phyloP scores from a whole-genome alignment of 1,139 yeast genomes.

The Yamadazyma oceani region DNA sequence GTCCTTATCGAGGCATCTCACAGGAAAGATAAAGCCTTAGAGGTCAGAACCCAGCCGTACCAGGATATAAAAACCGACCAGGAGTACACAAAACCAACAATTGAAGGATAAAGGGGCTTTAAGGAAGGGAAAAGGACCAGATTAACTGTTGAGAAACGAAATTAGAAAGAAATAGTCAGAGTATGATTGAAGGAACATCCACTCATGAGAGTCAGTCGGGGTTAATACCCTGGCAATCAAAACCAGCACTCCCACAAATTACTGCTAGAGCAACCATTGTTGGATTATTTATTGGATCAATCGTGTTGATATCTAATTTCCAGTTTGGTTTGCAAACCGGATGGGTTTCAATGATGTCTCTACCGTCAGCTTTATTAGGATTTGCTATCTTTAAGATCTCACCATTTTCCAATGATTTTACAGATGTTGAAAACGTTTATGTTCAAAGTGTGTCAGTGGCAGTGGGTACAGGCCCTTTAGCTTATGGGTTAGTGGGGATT shows the following conservation, averaged over 20 bases:
- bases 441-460: slow-evolving; percentile 94
- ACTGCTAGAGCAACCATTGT: slow-evolving; percentile 71
- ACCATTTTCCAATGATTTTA: slow-evolving; percentile 51
- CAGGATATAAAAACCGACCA: too few relatives aligned
- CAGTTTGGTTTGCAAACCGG: slow-evolving; percentile 97
- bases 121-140: too few relatives aligned
- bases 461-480: slow-evolving; percentile 95
- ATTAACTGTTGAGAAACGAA: too few relatives aligned
- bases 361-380: slow-evolving; percentile 89
- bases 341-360: slow-evolving; percentile 99
- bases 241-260: slow-evolving; percentile 55
- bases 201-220: too few relatives aligned
- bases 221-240: slow-evolving; percentile 25
- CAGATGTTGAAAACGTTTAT: slow-evolving; percentile 91
- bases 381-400: slow-evolving; percentile 73
- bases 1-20: too few relatives aligned
- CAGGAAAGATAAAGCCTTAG: too few relatives aligned
- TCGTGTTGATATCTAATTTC: slow-evolving; percentile 83
- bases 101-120: too few relatives aligned
- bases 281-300: slow-evolving; percentile 76
- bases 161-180: too few relatives aligned
- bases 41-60: too few relatives aligned
- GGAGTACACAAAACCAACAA: too few relatives aligned
- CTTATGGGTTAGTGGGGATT: slow-evolving; percentile 95
- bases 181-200: too few relatives aligned